These are phyloP conservation scores for Spathaspora gorwiae DNA, from an alignment of 805 yeast species.

Conservation along the genomic window DNA sequence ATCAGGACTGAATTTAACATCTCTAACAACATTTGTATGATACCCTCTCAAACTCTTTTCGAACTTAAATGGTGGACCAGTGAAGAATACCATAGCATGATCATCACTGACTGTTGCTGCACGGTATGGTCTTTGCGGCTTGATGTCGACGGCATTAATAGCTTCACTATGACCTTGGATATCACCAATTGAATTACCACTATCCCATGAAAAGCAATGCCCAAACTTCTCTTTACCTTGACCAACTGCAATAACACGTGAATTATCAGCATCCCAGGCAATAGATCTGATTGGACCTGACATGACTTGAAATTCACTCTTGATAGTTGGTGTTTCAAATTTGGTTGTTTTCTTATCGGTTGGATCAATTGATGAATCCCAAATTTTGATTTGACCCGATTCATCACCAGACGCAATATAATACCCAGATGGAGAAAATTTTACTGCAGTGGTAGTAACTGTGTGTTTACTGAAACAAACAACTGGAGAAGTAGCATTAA, in stretches of 20 bases:
- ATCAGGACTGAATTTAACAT: slow-evolving; percentile 75
- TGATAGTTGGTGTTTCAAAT: slow-evolving; percentile 49
- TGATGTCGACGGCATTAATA: slow-evolving; percentile 79
- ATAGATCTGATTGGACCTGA: slow-evolving; percentile 78
- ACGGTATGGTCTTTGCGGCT: slow-evolving; percentile 83
- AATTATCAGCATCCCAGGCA: slow-evolving; percentile 88
- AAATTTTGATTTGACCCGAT: slow-evolving; percentile 81
- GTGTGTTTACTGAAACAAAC: slow-evolving; percentile 73
- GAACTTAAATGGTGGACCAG: slow-evolving; percentile 94
- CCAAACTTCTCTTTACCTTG: slow-evolving; percentile 90
- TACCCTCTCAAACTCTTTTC: slow-evolving; percentile 63
- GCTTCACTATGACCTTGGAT: slow-evolving; percentile 86
- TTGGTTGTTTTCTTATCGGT: slow-evolving; percentile 29
- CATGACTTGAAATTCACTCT: slow-evolving; percentile 76
- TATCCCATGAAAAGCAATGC: slow-evolving; percentile 87
- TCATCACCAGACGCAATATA: slow-evolving; percentile 91
- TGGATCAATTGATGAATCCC: slow-evolving; percentile 55
- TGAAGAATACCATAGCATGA: slow-evolving; percentile 72
- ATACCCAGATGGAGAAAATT: slow-evolving; percentile 84
- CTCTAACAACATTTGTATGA: slow-evolving; percentile 77
- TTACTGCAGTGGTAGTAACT: slow-evolving; percentile 72
- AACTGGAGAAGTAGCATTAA: slow-evolving; percentile 41
- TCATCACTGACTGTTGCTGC: slow-evolving; percentile 94
- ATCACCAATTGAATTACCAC: slow-evolving; percentile 97
- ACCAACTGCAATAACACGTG: slow-evolving; percentile 89